These are phyloP conservation scores for Nissolia schottii DNA, from an alignment of 306 rosid genomes.

Conservation along the genomic window DNA sequence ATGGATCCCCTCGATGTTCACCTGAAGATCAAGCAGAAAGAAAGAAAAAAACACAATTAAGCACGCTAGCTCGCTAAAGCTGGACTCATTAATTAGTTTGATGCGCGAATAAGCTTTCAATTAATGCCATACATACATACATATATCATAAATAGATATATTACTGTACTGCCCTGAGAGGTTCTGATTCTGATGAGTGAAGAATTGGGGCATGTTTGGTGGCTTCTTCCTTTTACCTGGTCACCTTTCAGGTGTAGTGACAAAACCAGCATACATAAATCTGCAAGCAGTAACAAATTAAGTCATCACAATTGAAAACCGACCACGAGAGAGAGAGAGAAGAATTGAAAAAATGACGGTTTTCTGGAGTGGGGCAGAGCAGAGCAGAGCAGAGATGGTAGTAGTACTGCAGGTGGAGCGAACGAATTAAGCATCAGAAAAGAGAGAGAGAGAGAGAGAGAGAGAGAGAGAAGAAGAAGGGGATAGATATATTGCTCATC, in stretches of 20 bases:
- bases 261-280: not conserved
- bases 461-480: not conserved
- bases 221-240: not conserved
- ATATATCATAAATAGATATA: no score
- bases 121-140: no score
- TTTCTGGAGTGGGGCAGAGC: not conserved
- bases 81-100: no score
- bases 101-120: no score
- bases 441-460: not conserved
- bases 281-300: not conserved
- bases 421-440: no score
- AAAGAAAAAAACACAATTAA: not conserved
- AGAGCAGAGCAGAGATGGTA: not conserved
- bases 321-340: not conserved
- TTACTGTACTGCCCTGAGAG: no score
- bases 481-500: not conserved
- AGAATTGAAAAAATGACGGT: conserved; percentile 37
- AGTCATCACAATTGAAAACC: not conserved
- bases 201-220: not conserved
- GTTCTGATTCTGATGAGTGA: not conserved
- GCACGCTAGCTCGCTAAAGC: not conserved
- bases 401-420: no score
- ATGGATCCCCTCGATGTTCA: no score
- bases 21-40: not conserved
- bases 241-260: not conserved